phyloP scores from a whole-genome alignment of 306 rosid genomes.

The Ammopiptanthus mongolicus region DNA sequence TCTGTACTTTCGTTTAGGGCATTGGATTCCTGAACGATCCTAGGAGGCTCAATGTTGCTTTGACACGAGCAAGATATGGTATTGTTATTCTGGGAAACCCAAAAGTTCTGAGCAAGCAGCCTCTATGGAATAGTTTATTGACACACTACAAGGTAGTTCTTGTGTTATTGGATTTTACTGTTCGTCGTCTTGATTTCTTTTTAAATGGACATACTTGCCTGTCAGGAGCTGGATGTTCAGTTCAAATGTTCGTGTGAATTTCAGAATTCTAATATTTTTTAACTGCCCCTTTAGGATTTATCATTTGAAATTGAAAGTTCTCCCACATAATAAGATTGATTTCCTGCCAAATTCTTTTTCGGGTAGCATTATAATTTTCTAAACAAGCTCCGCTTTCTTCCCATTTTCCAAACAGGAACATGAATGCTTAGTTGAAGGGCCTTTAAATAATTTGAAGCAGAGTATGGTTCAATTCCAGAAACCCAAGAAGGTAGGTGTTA shows the following conservation, averaged over 20 bases:
- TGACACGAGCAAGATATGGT: slow-evolving; percentile 97
- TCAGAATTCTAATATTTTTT: neutral
- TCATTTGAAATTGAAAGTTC: neutral
- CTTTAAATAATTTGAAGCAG: slow-evolving; percentile 91
- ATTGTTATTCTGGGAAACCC: slow-evolving; percentile 98
- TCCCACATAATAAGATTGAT: neutral
- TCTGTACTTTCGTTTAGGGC: slow-evolving; percentile 51
- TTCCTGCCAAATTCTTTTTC: neutral
- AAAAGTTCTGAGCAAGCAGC: slow-evolving; percentile 95
- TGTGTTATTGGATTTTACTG: neutral
- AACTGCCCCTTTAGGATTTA: neutral
- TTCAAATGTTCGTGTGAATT: neutral
- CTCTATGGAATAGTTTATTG: slow-evolving; percentile 92
- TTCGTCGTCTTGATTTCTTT: neutral
- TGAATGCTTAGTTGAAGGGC: slow-evolving; percentile 99
- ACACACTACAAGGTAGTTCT: slow-evolving; percentile 90
- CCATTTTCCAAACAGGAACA: slow-evolving; percentile 54
- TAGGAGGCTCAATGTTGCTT: slow-evolving; percentile 95
- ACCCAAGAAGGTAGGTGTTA: slow-evolving; percentile 79
- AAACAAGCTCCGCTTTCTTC: neutral
- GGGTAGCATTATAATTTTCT: neutral
- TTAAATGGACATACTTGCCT: neutral
- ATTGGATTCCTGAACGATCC: slow-evolving; percentile 98
- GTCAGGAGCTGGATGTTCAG: neutral
- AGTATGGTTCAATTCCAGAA: slow-evolving; percentile 99